Evolutionary conservation across 1,139 yeast genomes (phyloP), one percentile per base, ranked within the genome.

Genomic region (Debaryomyces udenii): DNA sequence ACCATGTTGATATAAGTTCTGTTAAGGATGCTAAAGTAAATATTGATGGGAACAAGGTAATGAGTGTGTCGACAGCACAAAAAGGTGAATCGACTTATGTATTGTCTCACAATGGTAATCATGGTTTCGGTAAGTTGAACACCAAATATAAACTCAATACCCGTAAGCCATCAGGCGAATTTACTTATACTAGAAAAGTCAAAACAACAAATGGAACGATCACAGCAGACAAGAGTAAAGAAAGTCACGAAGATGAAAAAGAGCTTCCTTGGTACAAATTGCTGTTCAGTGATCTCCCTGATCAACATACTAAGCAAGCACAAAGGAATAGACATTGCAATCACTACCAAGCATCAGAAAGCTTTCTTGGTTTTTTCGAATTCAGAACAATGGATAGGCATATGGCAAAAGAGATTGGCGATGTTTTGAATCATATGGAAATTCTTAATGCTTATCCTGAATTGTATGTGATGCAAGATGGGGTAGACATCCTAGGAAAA

Each of bases 71-170:
- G n/a, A 40, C 55, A 13, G 40, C 39, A 3, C 75, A 70, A 48
- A 60, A 64, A 44, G 86, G 86, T 26, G 66, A 78, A 1, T 78
- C 86, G 0, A 48, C 49, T 4, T 80, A 64, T 48, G 61, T 68
- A 2, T 41, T 78, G 3, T 57, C 78, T 2, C 71, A 77, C 10
- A 44, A 51, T 7, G 83, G 84, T 1, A 80, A 80, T 50, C 66
- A 69, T 50, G 86, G 86, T 0, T 48, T 52, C 32, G 86, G 83
- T 2, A 49, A 62, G 2, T 54, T 64, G 32, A 51, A 49, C 2
- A 66, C 80, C 13, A 68, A 67, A 44, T 77, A 66, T 57, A 64
- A 57, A 40, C 58, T 60, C 46, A 58, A 59, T 3, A 57, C 67
- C 13, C 50, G 49, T 9, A 44, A 49, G 4, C 70, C 71, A 6